phyloP scores from a whole-genome alignment of 1,284 basidiomycete species.

The Pseudozyma pruni region DNA sequence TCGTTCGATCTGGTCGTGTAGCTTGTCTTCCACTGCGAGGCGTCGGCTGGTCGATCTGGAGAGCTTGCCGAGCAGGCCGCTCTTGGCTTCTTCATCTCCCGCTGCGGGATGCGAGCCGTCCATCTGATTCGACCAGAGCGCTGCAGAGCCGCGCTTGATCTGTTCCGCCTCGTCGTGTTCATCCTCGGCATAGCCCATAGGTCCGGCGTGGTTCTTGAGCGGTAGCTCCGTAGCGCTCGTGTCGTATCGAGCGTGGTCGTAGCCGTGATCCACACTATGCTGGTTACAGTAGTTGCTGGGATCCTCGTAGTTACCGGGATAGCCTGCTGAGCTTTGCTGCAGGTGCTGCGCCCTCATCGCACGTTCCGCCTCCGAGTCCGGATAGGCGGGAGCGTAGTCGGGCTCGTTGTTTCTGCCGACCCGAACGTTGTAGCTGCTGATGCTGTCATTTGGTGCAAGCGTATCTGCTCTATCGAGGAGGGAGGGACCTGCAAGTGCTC shows the following conservation, averaged over 20 bases:
- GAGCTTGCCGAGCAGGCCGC: slow-evolving; percentile 38
- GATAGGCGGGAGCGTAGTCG: slow-evolving; percentile 6
- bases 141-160: slow-evolving; percentile 38
- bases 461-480: slow-evolving; percentile 42
- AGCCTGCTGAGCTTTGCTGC: slow-evolving; percentile 8
- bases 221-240: slow-evolving; percentile 50
- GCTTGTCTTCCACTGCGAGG: slow-evolving; percentile 37
- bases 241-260: slow-evolving; percentile 23
- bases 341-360: slow-evolving; percentile 2
- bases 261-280: slow-evolving; percentile 8
- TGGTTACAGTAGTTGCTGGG: slow-evolving; percentile 17
- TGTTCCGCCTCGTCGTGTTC: slow-evolving; percentile 61
- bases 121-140: slow-evolving; percentile 39
- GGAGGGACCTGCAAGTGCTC: slow-evolving; percentile 16
- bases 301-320: slow-evolving; percentile 17
- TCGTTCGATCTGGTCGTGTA: slow-evolving; percentile 63
- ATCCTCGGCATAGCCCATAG: slow-evolving; percentile 64
- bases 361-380: slow-evolving; percentile 9
- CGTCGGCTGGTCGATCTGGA: slow-evolving; percentile 11
- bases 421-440: slow-evolving; percentile 54
- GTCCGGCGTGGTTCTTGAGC: slow-evolving; percentile 38
- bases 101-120: slow-evolving; percentile 8
- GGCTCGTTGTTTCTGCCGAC: slow-evolving; percentile 26
- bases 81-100: slow-evolving; percentile 34
- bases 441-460: slow-evolving; percentile 49